Evolutionary conservation across 805 yeast genomes (phyloP).

Genomic region (Saturnispora sekii): DNA sequence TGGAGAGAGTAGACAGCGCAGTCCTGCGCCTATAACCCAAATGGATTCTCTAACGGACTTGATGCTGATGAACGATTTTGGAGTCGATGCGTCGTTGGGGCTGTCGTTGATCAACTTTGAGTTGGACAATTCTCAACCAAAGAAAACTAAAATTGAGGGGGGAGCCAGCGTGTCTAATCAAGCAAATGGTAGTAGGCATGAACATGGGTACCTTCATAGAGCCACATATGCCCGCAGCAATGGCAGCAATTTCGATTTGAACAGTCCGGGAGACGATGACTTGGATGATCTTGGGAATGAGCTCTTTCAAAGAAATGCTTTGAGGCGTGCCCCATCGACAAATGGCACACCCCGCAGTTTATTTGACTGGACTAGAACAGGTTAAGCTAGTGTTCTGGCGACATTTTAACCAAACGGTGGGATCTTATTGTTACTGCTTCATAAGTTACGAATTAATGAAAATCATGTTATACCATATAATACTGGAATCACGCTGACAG

Average conservation of each 20-base stretch:
- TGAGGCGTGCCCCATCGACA: not conserved
- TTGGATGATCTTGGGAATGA: slow-evolving; percentile 3
- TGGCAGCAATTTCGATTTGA: not conserved
- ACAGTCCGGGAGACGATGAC: not conserved
- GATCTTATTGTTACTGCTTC: no score
- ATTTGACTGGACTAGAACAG: slow-evolving; percentile 1
- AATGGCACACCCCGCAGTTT: not conserved
- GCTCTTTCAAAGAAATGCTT: not conserved
- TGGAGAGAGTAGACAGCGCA: slow-evolving; percentile 1
- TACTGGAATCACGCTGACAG: no score
- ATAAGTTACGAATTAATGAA: not conserved
- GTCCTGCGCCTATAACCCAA: not conserved
- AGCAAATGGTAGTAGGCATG: not conserved
- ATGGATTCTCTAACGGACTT: slow-evolving; percentile 23
- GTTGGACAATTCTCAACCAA: slow-evolving; percentile 16
- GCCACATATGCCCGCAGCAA: slow-evolving; percentile 3
- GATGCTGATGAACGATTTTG: slow-evolving; percentile 41
- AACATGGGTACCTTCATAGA: slow-evolving; percentile 8
- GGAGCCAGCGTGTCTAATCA: not conserved
- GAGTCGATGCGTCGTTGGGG: slow-evolving; percentile 77
- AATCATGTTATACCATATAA: not conserved
- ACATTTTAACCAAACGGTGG: no score
- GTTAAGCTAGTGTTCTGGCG: no score
- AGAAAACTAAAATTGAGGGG: slow-evolving; percentile 8
- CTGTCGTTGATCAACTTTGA: slow-evolving; percentile 53